These are phyloP conservation scores for Schwanniomyces occidentalis DNA, from an alignment of 805 yeast genomes.

Conservation along the genomic window DNA sequence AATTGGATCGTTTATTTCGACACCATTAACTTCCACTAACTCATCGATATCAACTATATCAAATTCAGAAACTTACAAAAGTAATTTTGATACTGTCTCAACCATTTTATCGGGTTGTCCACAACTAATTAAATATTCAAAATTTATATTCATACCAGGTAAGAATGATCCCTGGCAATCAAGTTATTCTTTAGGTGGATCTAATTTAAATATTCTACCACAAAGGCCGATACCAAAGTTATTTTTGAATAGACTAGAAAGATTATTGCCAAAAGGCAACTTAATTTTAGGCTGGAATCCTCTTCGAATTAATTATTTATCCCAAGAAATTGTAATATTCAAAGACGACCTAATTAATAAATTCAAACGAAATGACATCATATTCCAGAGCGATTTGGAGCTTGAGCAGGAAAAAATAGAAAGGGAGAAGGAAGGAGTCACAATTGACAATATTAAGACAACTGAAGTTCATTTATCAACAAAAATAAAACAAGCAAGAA, in stretches of 20 bases:
- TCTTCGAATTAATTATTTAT: slow-evolving; percentile 67
- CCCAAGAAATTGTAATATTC: slow-evolving; percentile 77
- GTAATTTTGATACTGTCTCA: slow-evolving; percentile 74
- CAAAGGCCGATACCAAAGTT: slow-evolving; percentile 67
- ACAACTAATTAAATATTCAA: slow-evolving; percentile 48
- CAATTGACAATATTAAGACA: slow-evolving; percentile 15
- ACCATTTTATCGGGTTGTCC: slow-evolving; percentile 61
- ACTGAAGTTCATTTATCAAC: slow-evolving; percentile 34
- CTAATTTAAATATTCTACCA: slow-evolving; percentile 49
- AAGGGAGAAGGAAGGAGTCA: slow-evolving; percentile 20
- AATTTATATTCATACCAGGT: slow-evolving; percentile 81
- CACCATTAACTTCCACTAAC: slow-evolving; percentile 60
- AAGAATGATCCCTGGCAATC: slow-evolving; percentile 93
- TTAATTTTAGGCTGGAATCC: slow-evolving; percentile 67
- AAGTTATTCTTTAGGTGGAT: slow-evolving; percentile 57
- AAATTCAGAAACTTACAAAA: slow-evolving; percentile 57
- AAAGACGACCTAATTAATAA: slow-evolving; percentile 74
- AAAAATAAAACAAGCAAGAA: slow-evolving; percentile 60
- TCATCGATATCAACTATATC: slow-evolving; percentile 51
- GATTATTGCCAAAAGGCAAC: slow-evolving; percentile 38
- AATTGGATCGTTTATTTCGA: slow-evolving; percentile 76
- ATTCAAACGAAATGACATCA: slow-evolving; percentile 67
- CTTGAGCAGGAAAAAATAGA: slow-evolving; percentile 26
- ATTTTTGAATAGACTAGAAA: slow-evolving; percentile 66
- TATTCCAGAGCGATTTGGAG: slow-evolving; percentile 45